phyloP scores from a whole-genome alignment of 768 basidiomycete species.

The Mycena latifolia region DNA sequence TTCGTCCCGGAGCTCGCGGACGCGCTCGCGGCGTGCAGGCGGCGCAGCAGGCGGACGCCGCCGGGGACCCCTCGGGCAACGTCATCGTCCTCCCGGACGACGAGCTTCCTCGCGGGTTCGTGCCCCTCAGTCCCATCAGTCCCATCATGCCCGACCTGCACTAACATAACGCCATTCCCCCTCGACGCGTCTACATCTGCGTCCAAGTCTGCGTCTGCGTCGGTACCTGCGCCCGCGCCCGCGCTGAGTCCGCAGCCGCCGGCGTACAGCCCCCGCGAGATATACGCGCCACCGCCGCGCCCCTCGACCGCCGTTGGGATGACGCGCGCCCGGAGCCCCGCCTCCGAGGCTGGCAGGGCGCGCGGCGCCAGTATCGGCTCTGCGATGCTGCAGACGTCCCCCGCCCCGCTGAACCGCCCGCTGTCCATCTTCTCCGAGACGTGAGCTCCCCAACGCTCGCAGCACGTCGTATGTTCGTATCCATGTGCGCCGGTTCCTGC shows the following conservation, averaged over 20 bases:
- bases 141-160: constrained; percentile 40
- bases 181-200: not conserved
- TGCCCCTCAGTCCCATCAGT: constrained; percentile 52
- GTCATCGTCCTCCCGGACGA: constrained; percentile 44
- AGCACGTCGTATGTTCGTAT: no score
- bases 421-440: constrained; percentile 19
- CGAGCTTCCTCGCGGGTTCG: constrained; percentile 52
- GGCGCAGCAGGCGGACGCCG: not conserved
- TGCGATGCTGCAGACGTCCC: constrained; percentile 17
- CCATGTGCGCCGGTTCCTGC: no score
- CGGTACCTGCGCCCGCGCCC: not conserved
- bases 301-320: constrained; percentile 14
- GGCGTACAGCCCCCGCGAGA: constrained; percentile 27
- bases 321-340: not conserved
- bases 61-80: constrained; percentile 19
- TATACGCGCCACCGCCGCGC: constrained; percentile 16
- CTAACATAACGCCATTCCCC: not conserved
- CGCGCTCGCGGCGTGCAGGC: constrained; percentile 7
- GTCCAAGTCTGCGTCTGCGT: not conserved
- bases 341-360: not conserved
- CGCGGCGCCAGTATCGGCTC: constrained; percentile 28
- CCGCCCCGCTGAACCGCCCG: constrained; percentile 22
- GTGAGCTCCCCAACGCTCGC: not conserved
- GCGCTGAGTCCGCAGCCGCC: constrained; percentile 28
- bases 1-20: constrained; percentile 22